Evolutionary conservation across 2,329 filamentous ascomycete genomes (phyloP).

Genomic region (Tolypocladium tundrense): DNA sequence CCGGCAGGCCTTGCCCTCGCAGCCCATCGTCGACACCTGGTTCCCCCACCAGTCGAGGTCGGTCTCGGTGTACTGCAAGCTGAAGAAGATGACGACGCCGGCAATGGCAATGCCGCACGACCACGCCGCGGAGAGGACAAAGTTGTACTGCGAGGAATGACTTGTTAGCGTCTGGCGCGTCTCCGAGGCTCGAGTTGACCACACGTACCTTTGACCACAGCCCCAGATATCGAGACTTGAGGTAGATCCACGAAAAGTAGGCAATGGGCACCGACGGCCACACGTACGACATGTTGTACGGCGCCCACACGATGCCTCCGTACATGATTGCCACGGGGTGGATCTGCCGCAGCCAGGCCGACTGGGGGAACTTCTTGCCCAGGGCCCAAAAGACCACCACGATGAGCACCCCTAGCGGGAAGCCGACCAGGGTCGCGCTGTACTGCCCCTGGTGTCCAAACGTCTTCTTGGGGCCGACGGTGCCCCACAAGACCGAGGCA

Average conservation of each 20-base stretch:
- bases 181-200: fast-evolving
- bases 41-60: slow-evolving; percentile 41
- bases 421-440: slow-evolving; percentile 35
- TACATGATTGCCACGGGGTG: slow-evolving; percentile 38
- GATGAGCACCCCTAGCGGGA: slow-evolving; percentile 36
- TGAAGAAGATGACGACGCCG: slow-evolving; percentile 43
- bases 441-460: slow-evolving; percentile 40
- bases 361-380: slow-evolving; percentile 29
- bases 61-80: slow-evolving; percentile 32
- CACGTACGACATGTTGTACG: slow-evolving; percentile 41
- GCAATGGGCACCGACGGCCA: slow-evolving; percentile 42
- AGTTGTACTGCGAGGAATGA: slow-evolving; percentile 32
- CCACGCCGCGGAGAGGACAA: slow-evolving; percentile 40
- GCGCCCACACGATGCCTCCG: slow-evolving; percentile 34
- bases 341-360: slow-evolving; percentile 30
- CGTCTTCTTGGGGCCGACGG: slow-evolving; percentile 38
- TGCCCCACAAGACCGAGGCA: slow-evolving; percentile 44
- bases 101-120: slow-evolving; percentile 39
- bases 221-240: slow-evolving; percentile 35
- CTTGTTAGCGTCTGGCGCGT: neutral
- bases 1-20: slow-evolving; percentile 29
- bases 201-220: slow-evolving; percentile 40
- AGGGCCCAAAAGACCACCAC: slow-evolving; percentile 30
- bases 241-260: slow-evolving; percentile 40
- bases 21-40: slow-evolving; percentile 26